Base-by-base conservation (phyloP, 805 yeast genomes). In the Myxozyma nipponensis region DNA sequence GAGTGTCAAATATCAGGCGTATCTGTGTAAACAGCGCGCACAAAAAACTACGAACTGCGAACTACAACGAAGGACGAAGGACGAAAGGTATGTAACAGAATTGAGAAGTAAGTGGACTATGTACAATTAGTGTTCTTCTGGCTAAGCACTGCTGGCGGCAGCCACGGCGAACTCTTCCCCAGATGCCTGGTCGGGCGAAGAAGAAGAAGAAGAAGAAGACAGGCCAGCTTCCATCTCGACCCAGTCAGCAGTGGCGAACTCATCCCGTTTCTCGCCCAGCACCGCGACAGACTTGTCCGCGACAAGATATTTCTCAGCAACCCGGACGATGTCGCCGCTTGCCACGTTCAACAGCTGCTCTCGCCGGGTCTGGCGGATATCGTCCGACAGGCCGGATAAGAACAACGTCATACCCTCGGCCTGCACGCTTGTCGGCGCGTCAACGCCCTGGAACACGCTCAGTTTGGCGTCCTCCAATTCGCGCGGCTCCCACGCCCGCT, bases 401-500 rank as follows among this genome's bases (percentile, higher is more conserved):
- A 90, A 86, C 13, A 72, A 67, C 15, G 77, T 67, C 58, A 78
- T 72, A 10, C 96, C 96, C 67, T 93, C 96, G 32, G 78, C 75
- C 42, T 85, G 77, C 15, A 88, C 83, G 63, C 90, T 83, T 39
- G 79, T 75, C 10, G 98, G 98, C 1, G 96, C 86, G 70, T 93
- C 98, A 15, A 93, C 71, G 50, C 83, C 78, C 69, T 93, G 98
- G 79, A 93, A 93, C 32, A 93, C 79, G 9, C 95, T 80, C 60
- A 93, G 71, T 65, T 91, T 89, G 28, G 98, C 96, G 62, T 89
- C 96, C 57, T 86, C 86, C 44, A 93, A 70, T 58, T 87, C 96
- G 13, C 71, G 69, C 0, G 73, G 75, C 10, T 75, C 72, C 85
- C 88, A 83, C 24, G 69, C 66, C n/a, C 70, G 67, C 3, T 69